Conservation (phyloP, 345 rosid genomes). For the Salix udensis region DNA sequence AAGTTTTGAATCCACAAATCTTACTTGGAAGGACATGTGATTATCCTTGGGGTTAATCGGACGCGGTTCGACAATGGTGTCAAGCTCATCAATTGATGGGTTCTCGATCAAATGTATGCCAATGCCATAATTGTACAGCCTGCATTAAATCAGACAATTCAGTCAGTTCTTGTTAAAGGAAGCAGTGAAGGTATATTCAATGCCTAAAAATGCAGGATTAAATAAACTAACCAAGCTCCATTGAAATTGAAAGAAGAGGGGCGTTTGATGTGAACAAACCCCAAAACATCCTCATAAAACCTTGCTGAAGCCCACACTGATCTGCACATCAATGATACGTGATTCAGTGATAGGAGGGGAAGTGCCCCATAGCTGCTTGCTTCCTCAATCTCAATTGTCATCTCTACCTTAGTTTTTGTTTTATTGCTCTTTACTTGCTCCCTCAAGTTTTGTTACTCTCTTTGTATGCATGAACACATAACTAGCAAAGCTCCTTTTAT, state of each 20-base stretch:
- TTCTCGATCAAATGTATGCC: constrained; percentile 62
- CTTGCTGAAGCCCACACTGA: constrained; percentile 43
- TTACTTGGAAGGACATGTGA: constrained; percentile 56
- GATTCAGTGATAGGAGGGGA: constrained; percentile 53
- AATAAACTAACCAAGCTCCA: constrained; percentile 33
- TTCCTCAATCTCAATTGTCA: constrained; percentile 29
- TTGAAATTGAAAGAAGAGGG: constrained; percentile 65
- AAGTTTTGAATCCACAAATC: background rate
- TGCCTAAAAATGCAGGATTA: background rate
- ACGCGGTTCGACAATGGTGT: constrained; percentile 31
- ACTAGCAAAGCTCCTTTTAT: constrained; percentile 21
- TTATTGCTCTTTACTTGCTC: background rate
- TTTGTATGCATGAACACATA: background rate
- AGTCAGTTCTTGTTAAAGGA: background rate
- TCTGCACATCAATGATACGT: constrained; percentile 46
- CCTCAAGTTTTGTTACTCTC: background rate
- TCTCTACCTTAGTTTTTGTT: background rate
- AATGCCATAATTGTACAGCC: constrained; percentile 57
- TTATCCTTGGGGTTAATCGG: constrained; percentile 59
- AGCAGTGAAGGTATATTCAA: background rate
- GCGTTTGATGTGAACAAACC: constrained; percentile 52
- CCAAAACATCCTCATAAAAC: constrained; percentile 49
- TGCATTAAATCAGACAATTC: constrained; percentile 1
- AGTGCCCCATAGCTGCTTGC: constrained; percentile 31
- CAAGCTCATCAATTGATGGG: constrained; percentile 38